Percentiles rank a stretch among this genome's conserved stretches.
These are phyloP conservation scores for Heliosperma pusillum DNA, from an alignment of 148 eudicot genomes.

Conservation along the genomic window DNA sequence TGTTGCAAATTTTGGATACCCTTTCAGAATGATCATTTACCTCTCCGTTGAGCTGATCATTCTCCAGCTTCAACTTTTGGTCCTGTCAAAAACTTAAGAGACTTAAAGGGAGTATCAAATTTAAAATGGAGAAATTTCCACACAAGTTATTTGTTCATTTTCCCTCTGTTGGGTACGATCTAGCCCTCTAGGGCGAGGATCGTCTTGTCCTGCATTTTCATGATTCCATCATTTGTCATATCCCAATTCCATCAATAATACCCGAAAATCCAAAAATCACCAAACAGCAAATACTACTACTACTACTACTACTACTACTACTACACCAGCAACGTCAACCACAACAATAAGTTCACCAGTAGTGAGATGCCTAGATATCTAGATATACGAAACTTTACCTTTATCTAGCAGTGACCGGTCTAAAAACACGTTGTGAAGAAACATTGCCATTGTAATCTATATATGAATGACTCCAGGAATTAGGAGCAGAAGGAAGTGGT, in stretches of 20 bases:
- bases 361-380: not conserved
- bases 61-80: conserved; percentile 20
- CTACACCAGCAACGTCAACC: not conserved
- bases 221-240: too few species aligned
- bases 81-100: conserved; percentile 16
- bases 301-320: too few species aligned
- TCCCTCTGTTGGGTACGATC: too few species aligned
- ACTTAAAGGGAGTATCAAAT: not conserved
- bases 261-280: not conserved
- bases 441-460: too few species aligned
- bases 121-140: not conserved
- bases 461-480: too few species aligned
- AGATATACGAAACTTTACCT: not conserved
- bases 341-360: not conserved
- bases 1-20: not conserved
- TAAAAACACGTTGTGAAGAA: too few species aligned
- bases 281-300: not conserved
- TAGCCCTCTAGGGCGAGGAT: too few species aligned
- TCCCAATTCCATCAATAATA: too few species aligned
- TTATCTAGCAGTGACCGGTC: not conserved
- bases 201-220: too few species aligned
- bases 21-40: conserved; percentile 7
- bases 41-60: conserved; percentile 27
- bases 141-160: too few species aligned
- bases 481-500: too few species aligned